phyloP scores from a whole-genome alignment of 108 stramenopile species.

The Thalassiosira profunda region DNA sequence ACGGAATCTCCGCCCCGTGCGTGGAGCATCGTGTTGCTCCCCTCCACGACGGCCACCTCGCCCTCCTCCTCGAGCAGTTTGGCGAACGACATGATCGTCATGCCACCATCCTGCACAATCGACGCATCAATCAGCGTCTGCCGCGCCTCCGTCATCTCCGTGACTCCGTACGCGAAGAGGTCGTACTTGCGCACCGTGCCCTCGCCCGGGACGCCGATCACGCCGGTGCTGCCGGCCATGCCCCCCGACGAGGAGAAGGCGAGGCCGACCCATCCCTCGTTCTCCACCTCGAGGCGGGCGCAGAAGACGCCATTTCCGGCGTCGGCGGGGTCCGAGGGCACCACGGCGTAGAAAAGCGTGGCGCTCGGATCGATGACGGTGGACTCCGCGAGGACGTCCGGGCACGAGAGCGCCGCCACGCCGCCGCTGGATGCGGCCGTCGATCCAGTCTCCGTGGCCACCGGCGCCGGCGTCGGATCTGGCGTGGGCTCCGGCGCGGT shows the following conservation, averaged over 20 bases:
- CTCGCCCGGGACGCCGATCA: not conserved
- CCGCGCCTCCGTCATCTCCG: not conserved
- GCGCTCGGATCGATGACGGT: not conserved
- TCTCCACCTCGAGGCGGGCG: not conserved
- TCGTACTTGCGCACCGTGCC: not conserved
- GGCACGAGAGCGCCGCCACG: not conserved
- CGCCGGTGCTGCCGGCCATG: not conserved
- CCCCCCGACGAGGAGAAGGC: not conserved
- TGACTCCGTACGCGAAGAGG: slow-evolving; percentile 2
- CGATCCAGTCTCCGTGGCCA: not conserved
- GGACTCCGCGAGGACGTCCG: not conserved
- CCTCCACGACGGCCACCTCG: not conserved
- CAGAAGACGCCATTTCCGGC: too few species aligned
- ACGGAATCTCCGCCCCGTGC: slow-evolving; percentile 4
- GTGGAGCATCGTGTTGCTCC: not conserved
- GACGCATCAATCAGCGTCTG: slow-evolving; percentile 2
- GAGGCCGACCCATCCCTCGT: not conserved
- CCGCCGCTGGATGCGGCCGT: not conserved
- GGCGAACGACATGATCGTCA: not conserved
- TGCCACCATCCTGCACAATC: not conserved
- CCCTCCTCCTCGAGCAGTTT: not conserved
- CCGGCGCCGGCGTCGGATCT: not conserved
- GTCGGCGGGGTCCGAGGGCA: slow-evolving; percentile 4
- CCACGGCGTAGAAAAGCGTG: slow-evolving; percentile 16
- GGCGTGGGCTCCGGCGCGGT: not conserved